Conservation (phyloP, 345 rosid species). For the Crucihimalaya himalaica region DNA sequence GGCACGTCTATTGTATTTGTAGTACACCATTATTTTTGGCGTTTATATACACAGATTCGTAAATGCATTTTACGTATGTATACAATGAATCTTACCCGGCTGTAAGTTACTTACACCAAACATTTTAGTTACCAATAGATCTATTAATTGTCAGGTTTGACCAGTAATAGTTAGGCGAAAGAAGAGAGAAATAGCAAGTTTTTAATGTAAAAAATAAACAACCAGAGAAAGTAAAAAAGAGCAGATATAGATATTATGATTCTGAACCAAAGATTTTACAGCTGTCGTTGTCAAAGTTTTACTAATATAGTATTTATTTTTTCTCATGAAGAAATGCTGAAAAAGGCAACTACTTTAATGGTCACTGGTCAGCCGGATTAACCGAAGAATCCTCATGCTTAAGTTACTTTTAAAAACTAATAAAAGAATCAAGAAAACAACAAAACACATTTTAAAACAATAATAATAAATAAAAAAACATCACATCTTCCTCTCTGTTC, state of each 20-base stretch:
- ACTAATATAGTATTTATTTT: background rate
- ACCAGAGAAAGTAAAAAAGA: conserved; percentile 15
- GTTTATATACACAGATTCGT: conserved; percentile 3
- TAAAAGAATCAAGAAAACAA: conserved; percentile 9
- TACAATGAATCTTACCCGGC: conserved; percentile 30
- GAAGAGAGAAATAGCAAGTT: conserved; percentile 4
- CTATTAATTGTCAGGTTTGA: conserved; percentile 31
- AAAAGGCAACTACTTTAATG: conserved; percentile 43
- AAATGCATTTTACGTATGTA: conserved; percentile 3
- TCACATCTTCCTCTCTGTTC: conserved; percentile 42
- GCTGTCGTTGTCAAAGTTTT: conserved; percentile 37
- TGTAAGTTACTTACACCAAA: conserved; percentile 19
- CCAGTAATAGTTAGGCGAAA: conserved; percentile 10
- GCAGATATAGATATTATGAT: conserved; percentile 21
- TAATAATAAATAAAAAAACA: too few relatives aligned
- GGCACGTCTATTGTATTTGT: conserved; percentile 33
- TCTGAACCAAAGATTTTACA: conserved; percentile 38
- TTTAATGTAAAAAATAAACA: conserved; percentile 15
- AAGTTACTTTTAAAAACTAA: too few relatives aligned
- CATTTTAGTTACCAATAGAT: conserved; percentile 16
- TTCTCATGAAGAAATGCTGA: conserved; percentile 29
- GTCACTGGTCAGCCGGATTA: conserved; percentile 40
- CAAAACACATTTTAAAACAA: background rate
- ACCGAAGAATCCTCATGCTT: conserved; percentile 43
- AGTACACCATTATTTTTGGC: conserved; percentile 27